Percentiles rank a stretch among this genome's conserved stretches.
These are phyloP conservation scores for Peniophora sp. DNA, from an alignment of 1,284 basidiomycete species.

Conservation along the genomic window DNA sequence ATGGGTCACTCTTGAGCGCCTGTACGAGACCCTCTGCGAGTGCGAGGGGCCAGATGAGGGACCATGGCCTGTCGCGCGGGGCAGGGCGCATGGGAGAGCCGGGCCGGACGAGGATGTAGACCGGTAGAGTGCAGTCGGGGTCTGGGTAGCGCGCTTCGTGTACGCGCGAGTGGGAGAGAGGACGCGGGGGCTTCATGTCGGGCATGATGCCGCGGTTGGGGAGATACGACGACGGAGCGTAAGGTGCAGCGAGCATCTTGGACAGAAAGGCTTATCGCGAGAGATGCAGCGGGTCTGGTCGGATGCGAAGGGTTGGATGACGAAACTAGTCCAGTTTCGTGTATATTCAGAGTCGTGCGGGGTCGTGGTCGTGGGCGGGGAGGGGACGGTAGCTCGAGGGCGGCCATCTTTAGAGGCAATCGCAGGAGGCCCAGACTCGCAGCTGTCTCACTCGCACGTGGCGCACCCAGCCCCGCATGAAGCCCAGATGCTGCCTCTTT, in stretches of 20 bases:
- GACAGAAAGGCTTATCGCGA: not conserved
- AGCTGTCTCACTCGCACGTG: too few relatives aligned
- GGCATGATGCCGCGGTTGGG: conserved; percentile 10
- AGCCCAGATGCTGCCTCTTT: too few relatives aligned
- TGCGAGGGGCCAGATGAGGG: conserved; percentile 10
- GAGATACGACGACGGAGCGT: conserved; percentile 10
- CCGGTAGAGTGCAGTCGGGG: conserved; percentile 5
- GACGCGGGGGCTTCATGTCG: conserved; percentile 9
- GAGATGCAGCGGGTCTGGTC: too few relatives aligned
- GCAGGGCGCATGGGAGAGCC: conserved; percentile 7
- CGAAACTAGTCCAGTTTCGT: too few relatives aligned
- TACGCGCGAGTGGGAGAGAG: not conserved
- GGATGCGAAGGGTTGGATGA: too few relatives aligned
- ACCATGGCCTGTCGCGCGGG: conserved; percentile 11
- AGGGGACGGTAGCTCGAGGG: too few relatives aligned
- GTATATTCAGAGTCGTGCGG: too few relatives aligned
- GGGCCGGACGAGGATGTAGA: conserved; percentile 10
- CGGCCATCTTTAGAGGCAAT: too few relatives aligned
- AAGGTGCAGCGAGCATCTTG: conserved; percentile 1
- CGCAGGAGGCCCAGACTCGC: too few relatives aligned
- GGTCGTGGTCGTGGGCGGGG: too few relatives aligned
- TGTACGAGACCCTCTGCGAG: not conserved
- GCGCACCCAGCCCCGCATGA: too few relatives aligned
- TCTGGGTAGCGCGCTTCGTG: conserved; percentile 9
- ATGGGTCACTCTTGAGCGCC: not conserved